Percentiles rank a stretch among this genome's conserved stretches.
phyloP scores from a whole-genome alignment of 148 eudicot species.

The Amaranthus cruentus region DNA sequence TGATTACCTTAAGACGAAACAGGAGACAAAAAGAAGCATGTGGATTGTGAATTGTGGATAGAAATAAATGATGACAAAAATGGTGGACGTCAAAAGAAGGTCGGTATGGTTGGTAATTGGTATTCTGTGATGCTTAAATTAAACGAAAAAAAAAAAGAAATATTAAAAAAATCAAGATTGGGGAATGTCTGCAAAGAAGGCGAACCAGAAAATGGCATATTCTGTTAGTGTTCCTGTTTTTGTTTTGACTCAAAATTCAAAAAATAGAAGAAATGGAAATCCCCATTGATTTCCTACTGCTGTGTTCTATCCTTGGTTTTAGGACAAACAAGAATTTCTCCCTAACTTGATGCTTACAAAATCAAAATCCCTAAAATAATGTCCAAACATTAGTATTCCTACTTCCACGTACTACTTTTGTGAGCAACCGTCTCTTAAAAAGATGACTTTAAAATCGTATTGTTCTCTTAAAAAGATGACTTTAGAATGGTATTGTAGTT shows the following conservation, averaged over 20 bases:
- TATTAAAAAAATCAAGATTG: conserved; percentile 12
- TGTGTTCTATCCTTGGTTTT: too few relatives aligned
- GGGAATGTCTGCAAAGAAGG: conserved; percentile 29
- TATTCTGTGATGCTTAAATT: background rate
- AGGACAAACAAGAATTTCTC: too few relatives aligned
- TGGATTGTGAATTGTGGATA: background rate
- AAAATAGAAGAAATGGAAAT: background rate
- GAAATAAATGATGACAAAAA: background rate
- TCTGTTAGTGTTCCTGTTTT: background rate
- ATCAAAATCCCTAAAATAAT: too few relatives aligned
- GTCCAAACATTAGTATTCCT: too few relatives aligned
- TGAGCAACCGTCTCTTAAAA: too few relatives aligned
- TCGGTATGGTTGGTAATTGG: background rate
- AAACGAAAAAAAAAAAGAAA: background rate
- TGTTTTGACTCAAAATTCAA: background rate
- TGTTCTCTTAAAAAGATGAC: too few relatives aligned
- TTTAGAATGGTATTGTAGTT: too few relatives aligned
- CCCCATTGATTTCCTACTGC: too few relatives aligned
- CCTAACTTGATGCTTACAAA: too few relatives aligned
- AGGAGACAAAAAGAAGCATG: background rate
- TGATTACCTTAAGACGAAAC: background rate
- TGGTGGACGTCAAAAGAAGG: background rate
- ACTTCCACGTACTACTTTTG: too few relatives aligned
- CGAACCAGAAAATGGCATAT: conserved; percentile 29
- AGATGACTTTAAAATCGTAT: too few relatives aligned